Base-by-base conservation (phyloP, 768 basidiomycete species). In the Lactifluus hygrophoroides region DNA sequence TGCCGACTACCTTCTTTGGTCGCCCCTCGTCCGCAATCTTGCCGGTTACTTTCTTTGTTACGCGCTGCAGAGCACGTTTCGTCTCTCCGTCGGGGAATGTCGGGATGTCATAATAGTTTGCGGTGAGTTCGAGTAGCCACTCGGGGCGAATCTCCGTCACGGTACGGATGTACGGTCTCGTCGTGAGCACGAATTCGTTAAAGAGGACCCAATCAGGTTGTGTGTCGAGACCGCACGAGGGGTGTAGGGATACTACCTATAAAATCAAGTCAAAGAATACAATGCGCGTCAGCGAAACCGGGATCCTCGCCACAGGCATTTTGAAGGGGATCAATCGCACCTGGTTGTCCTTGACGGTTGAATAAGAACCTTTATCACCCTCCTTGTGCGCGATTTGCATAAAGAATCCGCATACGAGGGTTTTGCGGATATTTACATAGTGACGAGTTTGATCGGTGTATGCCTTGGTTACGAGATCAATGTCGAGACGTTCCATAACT, bases 371-470 rank as follows among this genome's bases (percentile, higher is more conserved):
- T 71, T 91, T 94, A 69, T 92, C 90, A 3, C 91, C 90, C 68
- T 94, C 93, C 70, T 90, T 90, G 71, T 96, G 93, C 7, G 94
- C 96, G 13, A 92, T 83, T 69, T 97, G 95, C 95, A 96, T 97
- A 74, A 97, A 99, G 79, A 90, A 99, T 1, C 94, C 96, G 65
- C 86, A 88, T 5, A 90, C 87, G 21, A 98, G 76, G 0, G 88
- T 87, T 71, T 85, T 85, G 27, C 92, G 82, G 56, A 98, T 85
- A 64, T 85, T 86, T 53, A 74, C 62, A 70, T 82, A 87, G 62
- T 87, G 80, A 68, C 40, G 51, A 2, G 61, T 54, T 35, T 44
- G 61, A 38, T 85, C 88, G 67, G 76, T 78, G 64, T 93, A 87
- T 27, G 69, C 70, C 2, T 82, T 76, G 7, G 85, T 84, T 27